Base-by-base conservation (phyloP, 116 monocot species). In the Zostera marina region DNA sequence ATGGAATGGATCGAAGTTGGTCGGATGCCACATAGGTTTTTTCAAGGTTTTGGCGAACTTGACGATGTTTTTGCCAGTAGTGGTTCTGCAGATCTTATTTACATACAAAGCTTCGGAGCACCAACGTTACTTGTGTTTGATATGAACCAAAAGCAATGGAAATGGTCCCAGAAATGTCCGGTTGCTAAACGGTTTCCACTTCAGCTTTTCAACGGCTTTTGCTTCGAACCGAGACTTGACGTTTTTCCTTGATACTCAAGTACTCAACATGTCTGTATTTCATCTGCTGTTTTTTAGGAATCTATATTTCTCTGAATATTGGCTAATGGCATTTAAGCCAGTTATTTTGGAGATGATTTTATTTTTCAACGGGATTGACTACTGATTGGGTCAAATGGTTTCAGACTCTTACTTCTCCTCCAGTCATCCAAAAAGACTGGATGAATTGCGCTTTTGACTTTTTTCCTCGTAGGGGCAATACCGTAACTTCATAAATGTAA, bases 51-150 rank as follows among this genome's bases (percentile, higher is more conserved):
- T 52, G 96, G 96, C 11, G 96, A 94, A 48, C 71, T 94, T 41
- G 94, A 94, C 61, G 94, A 94, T 62, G 94, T 94, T 6, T 94
- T 94, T 76, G 89, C 89, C 2, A 85, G 96, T 66, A 85, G 82
- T 16, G 96, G 96, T 7, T 67, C 74, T 6, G 79, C 78, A 41
- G 77, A 76, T 21, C 73, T 77, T 17, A 67, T 89, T 14, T 96
- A 82, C 53, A 96, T 96, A 15, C 96, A 96, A 65, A 85, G 89
- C 72, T 96, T 82, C 56, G 96, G 96, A 8, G 64, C 77, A 12
- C 73, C 96, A 2, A 75, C 82, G 17, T 64, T 96, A 53, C 85
- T 96, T 22, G 65, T 80, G 7, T 96, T 76, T 58, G 89, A 96
- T 68, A 74, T 85, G 85, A 74, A 38, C 61, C 68, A 47, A 61